Percentiles rank a stretch among this genome's conserved stretches.
Evolutionary conservation across 2,329 filamentous ascomycete species (phyloP).

Genomic region (Lizonia empirigonia): DNA sequence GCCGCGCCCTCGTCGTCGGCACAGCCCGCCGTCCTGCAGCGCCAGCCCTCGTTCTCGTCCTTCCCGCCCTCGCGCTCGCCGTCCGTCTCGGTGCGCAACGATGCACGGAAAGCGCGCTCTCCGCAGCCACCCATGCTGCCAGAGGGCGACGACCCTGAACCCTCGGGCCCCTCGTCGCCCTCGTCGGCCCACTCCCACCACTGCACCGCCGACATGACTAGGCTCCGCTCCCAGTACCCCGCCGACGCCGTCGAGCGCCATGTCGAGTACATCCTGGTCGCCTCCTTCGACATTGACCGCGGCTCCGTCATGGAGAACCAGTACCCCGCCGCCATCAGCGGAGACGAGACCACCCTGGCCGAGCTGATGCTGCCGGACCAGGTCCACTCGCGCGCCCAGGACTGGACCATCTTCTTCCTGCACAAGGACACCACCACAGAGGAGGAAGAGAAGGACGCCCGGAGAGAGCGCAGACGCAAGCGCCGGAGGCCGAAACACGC

Average conservation of each 20-base stretch:
- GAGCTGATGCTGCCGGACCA: slow-evolving; percentile 99
- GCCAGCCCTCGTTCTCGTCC: slow-evolving; percentile 52
- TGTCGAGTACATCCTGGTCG: slow-evolving; percentile 98
- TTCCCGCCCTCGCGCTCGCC: slow-evolving; percentile 49
- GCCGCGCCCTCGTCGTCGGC: slow-evolving; percentile 9
- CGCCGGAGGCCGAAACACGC: slow-evolving; percentile 52
- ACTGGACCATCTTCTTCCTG: slow-evolving; percentile 99
- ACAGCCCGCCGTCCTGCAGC: slow-evolving; percentile 36
- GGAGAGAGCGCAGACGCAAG: slow-evolving; percentile 60
- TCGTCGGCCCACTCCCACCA: slow-evolving; percentile 30
- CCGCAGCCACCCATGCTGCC: slow-evolving; percentile 45
- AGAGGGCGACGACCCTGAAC: slow-evolving; percentile 38
- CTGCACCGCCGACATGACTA: slow-evolving; percentile 12
- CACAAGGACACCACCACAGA: slow-evolving; percentile 92
- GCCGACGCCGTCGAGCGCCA: slow-evolving; percentile 70
- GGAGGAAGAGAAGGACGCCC: slow-evolving; percentile 69
- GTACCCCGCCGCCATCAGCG: slow-evolving; percentile 91
- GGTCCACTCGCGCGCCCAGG: slow-evolving; percentile 90
- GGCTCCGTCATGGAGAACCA: slow-evolving; percentile 99
- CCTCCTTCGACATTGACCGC: slow-evolving; percentile 94
- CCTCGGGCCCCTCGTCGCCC: slow-evolving; percentile 35
- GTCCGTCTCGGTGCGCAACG: slow-evolving; percentile 46
- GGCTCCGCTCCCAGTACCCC: slow-evolving; percentile 57
- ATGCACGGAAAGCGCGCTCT: slow-evolving; percentile 40
- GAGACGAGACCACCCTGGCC: slow-evolving; percentile 96